These are phyloP conservation scores for Apiotrichum gamsii DNA, from an alignment of 1,284 basidiomycete species.

Conservation along the genomic window DNA sequence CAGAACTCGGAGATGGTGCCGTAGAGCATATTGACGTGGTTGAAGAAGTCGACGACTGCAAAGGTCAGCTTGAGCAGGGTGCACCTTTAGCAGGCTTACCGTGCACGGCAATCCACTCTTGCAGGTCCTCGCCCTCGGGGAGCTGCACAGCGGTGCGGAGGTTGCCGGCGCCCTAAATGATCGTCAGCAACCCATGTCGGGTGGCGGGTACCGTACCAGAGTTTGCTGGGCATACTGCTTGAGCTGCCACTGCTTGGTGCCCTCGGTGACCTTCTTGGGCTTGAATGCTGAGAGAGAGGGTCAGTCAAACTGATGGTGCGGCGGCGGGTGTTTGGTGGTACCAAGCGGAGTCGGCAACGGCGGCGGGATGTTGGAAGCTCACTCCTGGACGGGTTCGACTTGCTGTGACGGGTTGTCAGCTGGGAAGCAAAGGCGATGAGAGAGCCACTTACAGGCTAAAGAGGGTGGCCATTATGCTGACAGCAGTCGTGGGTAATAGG, in stretches of 20 bases:
- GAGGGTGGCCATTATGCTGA: slow-evolving; percentile 31
- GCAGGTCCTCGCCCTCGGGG: slow-evolving; percentile 88
- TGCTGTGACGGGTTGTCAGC: slow-evolving; percentile 18
- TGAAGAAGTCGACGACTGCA: slow-evolving; percentile 89
- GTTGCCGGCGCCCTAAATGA: slow-evolving; percentile 93
- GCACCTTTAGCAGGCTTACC: slow-evolving; percentile 55
- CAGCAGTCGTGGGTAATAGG: background rate
- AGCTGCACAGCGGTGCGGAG: slow-evolving; percentile 79
- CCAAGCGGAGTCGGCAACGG: background rate
- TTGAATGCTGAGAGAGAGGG: slow-evolving; percentile 69
- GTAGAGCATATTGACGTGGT: slow-evolving; percentile 92
- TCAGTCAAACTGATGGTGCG: background rate
- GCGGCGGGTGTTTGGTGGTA: no score
- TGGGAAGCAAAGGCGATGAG: no score
- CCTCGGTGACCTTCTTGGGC: slow-evolving; percentile 90
- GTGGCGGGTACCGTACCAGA: slow-evolving; percentile 63
- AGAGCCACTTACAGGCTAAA: slow-evolving; percentile 34
- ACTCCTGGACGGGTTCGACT: slow-evolving; percentile 41
- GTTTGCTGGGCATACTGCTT: slow-evolving; percentile 97
- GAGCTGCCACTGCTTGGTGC: slow-evolving; percentile 93
- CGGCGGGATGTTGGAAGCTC: slow-evolving; percentile 6
- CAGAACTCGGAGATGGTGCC: slow-evolving; percentile 95
- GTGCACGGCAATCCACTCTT: slow-evolving; percentile 95
- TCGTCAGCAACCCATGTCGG: no score
- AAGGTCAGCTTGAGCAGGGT: background rate